These are phyloP conservation scores for Mucor racemosus DNA, from an alignment of 371 early-diverging fungal genomes.

Conservation along the genomic window DNA sequence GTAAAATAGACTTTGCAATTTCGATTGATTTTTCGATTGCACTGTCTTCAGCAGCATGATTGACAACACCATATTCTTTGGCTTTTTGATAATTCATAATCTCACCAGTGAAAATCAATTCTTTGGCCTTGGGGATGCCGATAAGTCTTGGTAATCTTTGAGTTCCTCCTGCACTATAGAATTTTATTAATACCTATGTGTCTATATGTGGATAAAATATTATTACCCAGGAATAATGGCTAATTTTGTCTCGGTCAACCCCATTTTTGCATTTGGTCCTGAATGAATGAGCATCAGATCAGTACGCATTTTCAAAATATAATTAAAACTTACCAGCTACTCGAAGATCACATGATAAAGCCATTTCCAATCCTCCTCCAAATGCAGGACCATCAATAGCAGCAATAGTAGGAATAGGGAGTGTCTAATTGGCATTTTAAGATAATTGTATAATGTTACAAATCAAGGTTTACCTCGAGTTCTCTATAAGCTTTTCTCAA, in stretches of 20 bases:
- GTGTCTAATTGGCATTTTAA: constrained; percentile 35
- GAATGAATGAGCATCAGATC: background rate
- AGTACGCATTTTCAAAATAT: background rate
- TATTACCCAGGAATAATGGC: constrained; percentile 95
- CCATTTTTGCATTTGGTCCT: constrained; percentile 78
- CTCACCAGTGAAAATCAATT: constrained; percentile 88
- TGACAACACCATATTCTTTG: constrained; percentile 76
- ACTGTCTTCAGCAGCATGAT: constrained; percentile 71
- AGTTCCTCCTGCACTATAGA: constrained; percentile 93
- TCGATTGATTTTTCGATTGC: constrained; percentile 77
- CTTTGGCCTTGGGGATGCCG: constrained; percentile 89
- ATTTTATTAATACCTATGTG: background rate
- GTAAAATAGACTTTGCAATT: constrained; percentile 82
- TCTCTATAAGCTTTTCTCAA: constrained; percentile 82
- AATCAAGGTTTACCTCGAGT: constrained; percentile 53
- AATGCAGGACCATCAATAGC: constrained; percentile 95
- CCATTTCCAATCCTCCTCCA: constrained; percentile 95
- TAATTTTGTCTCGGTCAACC: constrained; percentile 92
- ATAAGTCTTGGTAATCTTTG: constrained; percentile 90
- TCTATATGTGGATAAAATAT: background rate
- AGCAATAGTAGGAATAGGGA: constrained; percentile 95
- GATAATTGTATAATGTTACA: too few species aligned
- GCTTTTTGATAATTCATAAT: constrained; percentile 73
- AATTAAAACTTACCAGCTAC: constrained; percentile 68
- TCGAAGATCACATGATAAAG: constrained; percentile 91